Evolutionary conservation across 345 rosid species (phyloP).

Genomic region (Laguncularia racemosa): DNA sequence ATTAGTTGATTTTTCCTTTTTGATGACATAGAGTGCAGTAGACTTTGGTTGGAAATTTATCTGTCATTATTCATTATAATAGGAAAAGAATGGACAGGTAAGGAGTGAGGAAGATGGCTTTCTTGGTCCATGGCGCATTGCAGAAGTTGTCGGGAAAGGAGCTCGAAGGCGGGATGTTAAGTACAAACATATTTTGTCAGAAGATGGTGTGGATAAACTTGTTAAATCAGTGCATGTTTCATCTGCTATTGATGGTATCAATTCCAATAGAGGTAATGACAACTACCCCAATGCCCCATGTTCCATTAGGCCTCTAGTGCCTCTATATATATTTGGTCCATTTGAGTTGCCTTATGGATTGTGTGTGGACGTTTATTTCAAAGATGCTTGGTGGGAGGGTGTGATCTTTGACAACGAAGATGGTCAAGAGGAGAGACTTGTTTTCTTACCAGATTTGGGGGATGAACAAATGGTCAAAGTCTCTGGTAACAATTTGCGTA

Average conservation of each 20-base stretch:
- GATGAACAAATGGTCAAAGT: conserved; percentile 37
- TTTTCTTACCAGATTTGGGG: conserved; percentile 88
- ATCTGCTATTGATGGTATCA: conserved; percentile 19
- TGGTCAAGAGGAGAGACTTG: conserved; percentile 36
- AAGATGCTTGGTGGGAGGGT: conserved; percentile 88
- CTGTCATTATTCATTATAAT: not conserved
- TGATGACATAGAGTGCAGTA: not conserved
- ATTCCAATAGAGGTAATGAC: not conserved
- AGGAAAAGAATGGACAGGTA: conserved; percentile 26
- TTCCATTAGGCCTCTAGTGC: conserved; percentile 47
- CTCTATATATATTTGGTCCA: conserved; percentile 19
- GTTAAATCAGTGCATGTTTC: conserved; percentile 38
- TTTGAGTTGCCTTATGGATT: conserved; percentile 37
- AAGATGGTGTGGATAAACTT: conserved; percentile 26
- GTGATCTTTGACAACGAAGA: conserved; percentile 49
- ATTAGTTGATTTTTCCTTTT: no score
- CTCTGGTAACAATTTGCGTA: conserved; percentile 25
- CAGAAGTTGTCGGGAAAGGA: conserved; percentile 26
- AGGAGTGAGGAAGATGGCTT: conserved; percentile 72
- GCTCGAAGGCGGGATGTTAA: conserved; percentile 20
- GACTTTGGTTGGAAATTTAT: no score
- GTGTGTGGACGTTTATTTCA: conserved; percentile 52
- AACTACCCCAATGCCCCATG: conserved; percentile 24
- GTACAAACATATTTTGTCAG: conserved; percentile 45
- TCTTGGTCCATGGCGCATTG: conserved; percentile 66